These are phyloP conservation scores for maize (Zea mays) DNA, from an alignment of 176 grass and related monocot genomes.

Conservation along the genomic window Zm-B73-REFERENCE-NAM-5.0 NC_050097.1:191009501-191010000, in stretches of 20 bases:
- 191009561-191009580: not conserved
- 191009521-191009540: not conserved
- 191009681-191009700: not conserved
- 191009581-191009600: too few species aligned
- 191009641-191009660: not conserved
- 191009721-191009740: conserved; percentile 2
- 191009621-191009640: not conserved
- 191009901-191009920: not conserved
- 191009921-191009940: not conserved
- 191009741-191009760: not conserved
- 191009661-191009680: not conserved
- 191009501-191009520: not conserved
- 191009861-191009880: not conserved
- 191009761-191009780: conserved; percentile 2
- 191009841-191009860: not conserved
- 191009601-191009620: too few species aligned
- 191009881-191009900: not conserved
- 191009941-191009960: not conserved
- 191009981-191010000: not conserved
- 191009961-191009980: not conserved
- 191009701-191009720: not conserved
- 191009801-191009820: conserved; percentile 23
- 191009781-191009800: not conserved
- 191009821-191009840: not conserved
- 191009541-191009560: not conserved